Evolutionary conservation across 148 eudicot genomes (phyloP), one percentile per base, ranked within the genome.

Genomic region (Nyssa sinensis): DNA sequence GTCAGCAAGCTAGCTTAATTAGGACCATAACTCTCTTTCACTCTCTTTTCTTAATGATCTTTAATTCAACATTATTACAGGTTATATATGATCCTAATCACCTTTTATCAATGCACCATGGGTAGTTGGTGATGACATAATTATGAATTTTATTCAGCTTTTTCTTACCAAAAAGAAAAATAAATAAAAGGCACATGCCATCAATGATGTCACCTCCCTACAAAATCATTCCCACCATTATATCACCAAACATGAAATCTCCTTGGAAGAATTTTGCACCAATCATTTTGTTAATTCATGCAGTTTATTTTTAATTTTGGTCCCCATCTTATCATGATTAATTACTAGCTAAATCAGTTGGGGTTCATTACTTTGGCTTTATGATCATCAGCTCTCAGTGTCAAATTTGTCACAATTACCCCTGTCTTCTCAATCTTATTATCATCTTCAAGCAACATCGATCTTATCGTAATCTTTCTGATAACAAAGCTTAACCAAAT

Each of bases 381-480:
- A 16, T 33, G 35, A 27, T n/a, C n/a, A n/a, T n/a, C n/a, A n/a
- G 39, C 37, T 14, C 39, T 33, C 23, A 6, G n/a, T 62, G 17
- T 72, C 17, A 12, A 27, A 17, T 44, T 23, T 29, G 35, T 72
- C 67, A 27, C 28, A 9, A 28, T 44, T 44, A 8, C 67, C 35
- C 30, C 41, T 16, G 75, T 72, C 67, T 72, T 72, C 67, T 62
- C 75, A 72, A 35, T 4, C 8, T 5, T 24, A 19, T 51, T 58
- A 23, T 9, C 21, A 72, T 71, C 64, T 59, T 24, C 55, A 72
- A 53, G 55, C 35, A 35, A 17, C 57, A 49, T 49, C 5, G 66
- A 35, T 60, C 59, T 72, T 62, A 41, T 37, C 75, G 12, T 39
- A 72, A 62, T 72, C 75, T 72, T 39, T 72, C 12, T 72, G 67